A percentile compares a stretch with the other conserved stretches of the same genome.
These are phyloP conservation scores for Microdochium trichocladiopsis DNA, from an alignment of 2,329 filamentous ascomycete species.

Conservation along the genomic window DNA sequence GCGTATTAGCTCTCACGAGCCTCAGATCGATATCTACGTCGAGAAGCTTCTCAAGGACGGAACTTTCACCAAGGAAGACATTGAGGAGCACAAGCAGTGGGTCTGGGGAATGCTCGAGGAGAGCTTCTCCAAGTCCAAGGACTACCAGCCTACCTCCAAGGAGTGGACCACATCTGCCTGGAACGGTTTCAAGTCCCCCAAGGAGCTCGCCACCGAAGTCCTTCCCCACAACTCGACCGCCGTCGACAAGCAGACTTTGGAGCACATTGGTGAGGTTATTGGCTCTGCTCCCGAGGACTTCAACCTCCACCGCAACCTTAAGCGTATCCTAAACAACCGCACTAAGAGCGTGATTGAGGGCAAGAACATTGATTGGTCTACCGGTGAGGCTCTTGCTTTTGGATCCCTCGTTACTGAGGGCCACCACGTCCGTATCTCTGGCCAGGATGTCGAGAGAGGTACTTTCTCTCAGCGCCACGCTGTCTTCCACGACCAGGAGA, in stretches of 20 bases:
- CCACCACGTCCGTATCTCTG: conserved; percentile 94
- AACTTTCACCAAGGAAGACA: conserved; percentile 93
- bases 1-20: conserved; percentile 78
- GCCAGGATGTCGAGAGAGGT: conserved; percentile 98
- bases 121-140: conserved; percentile 94
- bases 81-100: conserved; percentile 99
- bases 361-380: conserved; percentile 95
- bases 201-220: conserved; percentile 91
- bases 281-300: conserved; percentile 77
- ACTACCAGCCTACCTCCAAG: conserved; percentile 92
- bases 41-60: conserved; percentile 86
- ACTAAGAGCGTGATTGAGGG: conserved; percentile 90
- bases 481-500: conserved; percentile 96
- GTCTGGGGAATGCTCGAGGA: conserved; percentile 99
- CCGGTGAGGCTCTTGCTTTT: conserved; percentile 91
- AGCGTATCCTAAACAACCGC: conserved; percentile 85
- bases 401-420: conserved; percentile 86
- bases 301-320: conserved; percentile 87
- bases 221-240: conserved; percentile 86
- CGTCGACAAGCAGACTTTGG: conserved; percentile 64
- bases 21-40: conserved; percentile 85
- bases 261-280: conserved; percentile 78
- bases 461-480: conserved; percentile 98
- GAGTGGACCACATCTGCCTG: conserved; percentile 98
- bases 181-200: conserved; percentile 99